These are phyloP conservation scores for Sphaerostilbella broomeana DNA, from an alignment of 2,329 filamentous ascomycete genomes.

Conservation along the genomic window DNA sequence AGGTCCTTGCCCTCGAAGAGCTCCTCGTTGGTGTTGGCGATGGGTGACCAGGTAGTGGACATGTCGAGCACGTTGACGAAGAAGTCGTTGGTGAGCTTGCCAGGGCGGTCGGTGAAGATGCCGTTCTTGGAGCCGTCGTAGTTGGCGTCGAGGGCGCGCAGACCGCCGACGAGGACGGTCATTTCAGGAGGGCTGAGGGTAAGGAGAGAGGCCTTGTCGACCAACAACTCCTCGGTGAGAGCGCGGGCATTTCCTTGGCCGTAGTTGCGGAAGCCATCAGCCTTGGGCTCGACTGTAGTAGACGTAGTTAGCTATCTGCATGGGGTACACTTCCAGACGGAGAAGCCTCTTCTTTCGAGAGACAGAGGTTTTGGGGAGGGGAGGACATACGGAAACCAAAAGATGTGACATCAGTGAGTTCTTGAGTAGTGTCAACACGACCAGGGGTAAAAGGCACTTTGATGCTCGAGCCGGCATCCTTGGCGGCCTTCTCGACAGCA, in stretches of 20 bases:
- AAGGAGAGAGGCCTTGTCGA: constrained; percentile 65
- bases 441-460: constrained; percentile 67
- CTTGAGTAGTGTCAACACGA: constrained; percentile 62
- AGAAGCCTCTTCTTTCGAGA: background rate
- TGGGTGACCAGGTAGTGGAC: constrained; percentile 50
- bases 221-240: constrained; percentile 59
- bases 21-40: constrained; percentile 41
- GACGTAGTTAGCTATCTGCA: background rate
- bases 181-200: constrained; percentile 64
- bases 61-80: constrained; percentile 71
- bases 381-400: constrained; percentile 42
- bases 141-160: constrained; percentile 63
- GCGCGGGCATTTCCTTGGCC: constrained; percentile 55
- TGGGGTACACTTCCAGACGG: too few species aligned
- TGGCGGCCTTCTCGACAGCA: constrained; percentile 63
- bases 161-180: constrained; percentile 62
- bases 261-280: constrained; percentile 75
- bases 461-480: constrained; percentile 36
- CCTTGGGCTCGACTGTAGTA: constrained; percentile 50
- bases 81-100: constrained; percentile 70
- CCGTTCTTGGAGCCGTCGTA: constrained; percentile 61
- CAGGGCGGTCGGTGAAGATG: constrained; percentile 60
- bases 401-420: constrained; percentile 61
- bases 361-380: background rate
- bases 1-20: constrained; percentile 58